These are phyloP conservation scores for Astathelohania contejeani DNA, from an alignment of 371 early-diverging fungal genomes.

Conservation along the genomic window DNA sequence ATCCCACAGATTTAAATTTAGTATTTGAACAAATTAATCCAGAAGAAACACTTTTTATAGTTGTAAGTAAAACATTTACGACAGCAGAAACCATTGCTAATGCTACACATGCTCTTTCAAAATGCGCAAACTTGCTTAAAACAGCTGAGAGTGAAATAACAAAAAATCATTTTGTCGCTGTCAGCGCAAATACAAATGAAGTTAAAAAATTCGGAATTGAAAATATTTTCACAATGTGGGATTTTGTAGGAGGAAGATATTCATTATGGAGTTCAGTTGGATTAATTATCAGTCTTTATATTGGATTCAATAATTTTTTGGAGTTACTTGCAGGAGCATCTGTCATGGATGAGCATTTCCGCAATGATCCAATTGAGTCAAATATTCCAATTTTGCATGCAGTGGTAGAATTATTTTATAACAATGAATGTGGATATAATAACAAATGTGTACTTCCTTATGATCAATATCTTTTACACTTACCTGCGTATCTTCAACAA, in stretches of 20 bases:
- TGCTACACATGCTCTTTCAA: slow-evolving; percentile 63
- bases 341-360: slow-evolving; percentile 84
- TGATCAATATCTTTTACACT: slow-evolving; percentile 85
- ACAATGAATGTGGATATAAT: slow-evolving; percentile 79
- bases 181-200: slow-evolving; percentile 78
- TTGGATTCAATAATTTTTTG: slow-evolving; percentile 84
- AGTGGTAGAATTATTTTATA: slow-evolving; percentile 85
- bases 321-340: slow-evolving; percentile 75
- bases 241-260: slow-evolving; percentile 98
- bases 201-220: slow-evolving; percentile 77
- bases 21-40: slow-evolving; percentile 66
- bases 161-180: slow-evolving; percentile 82
- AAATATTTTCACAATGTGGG: slow-evolving; percentile 94
- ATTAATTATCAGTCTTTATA: slow-evolving; percentile 74
- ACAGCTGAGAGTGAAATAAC: slow-evolving; percentile 13
- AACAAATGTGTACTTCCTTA: slow-evolving; percentile 87
- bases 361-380: slow-evolving; percentile 62
- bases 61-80: slow-evolving; percentile 93
- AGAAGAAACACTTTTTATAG: slow-evolving; percentile 79
- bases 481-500: slow-evolving; percentile 85
- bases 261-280: slow-evolving; percentile 97
- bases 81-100: slow-evolving; percentile 95
- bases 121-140: slow-evolving; percentile 8
- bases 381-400: slow-evolving; percentile 80
- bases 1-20: slow-evolving; percentile 82